These are phyloP conservation scores for Dipteronia sinensis DNA, from an alignment of 345 rosid genomes.

Conservation along the genomic window DNA sequence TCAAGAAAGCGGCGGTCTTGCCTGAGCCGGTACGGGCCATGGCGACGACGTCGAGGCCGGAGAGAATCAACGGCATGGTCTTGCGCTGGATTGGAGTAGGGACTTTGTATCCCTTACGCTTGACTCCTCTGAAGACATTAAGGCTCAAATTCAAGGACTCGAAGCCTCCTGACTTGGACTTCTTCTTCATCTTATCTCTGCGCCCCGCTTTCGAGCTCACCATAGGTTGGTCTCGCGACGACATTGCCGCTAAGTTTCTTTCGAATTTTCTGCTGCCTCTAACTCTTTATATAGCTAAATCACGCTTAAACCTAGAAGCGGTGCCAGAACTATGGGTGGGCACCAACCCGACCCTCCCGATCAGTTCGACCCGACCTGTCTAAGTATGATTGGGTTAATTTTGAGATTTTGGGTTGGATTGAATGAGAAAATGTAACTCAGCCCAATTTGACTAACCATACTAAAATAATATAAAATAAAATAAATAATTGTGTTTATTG, in stretches of 20 bases:
- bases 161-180: constrained; percentile 92
- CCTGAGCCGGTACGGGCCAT: constrained; percentile 99
- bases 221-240: constrained; percentile 19
- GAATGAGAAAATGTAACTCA: too few relatives aligned
- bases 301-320: background rate
- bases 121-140: constrained; percentile 72
- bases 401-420: too few relatives aligned
- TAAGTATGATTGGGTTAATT: too few relatives aligned
- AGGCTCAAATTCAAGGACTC: constrained; percentile 80
- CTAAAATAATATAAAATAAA: too few relatives aligned
- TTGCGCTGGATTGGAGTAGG: constrained; percentile 97
- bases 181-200: constrained; percentile 67
- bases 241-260: background rate
- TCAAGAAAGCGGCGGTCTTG: constrained; percentile 88
- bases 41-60: constrained; percentile 93
- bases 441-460: too few relatives aligned
- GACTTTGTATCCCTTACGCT: constrained; percentile 86
- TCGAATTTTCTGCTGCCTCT: background rate
- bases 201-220: constrained; percentile 87
- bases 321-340: too few relatives aligned
- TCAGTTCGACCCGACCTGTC: too few relatives aligned
- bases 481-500: too few relatives aligned
- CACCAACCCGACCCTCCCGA: too few relatives aligned
- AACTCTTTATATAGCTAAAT: too few relatives aligned
- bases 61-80: constrained; percentile 94